Conservation (phyloP, 345 rosid species). For the Reutealis trisperma region DNA sequence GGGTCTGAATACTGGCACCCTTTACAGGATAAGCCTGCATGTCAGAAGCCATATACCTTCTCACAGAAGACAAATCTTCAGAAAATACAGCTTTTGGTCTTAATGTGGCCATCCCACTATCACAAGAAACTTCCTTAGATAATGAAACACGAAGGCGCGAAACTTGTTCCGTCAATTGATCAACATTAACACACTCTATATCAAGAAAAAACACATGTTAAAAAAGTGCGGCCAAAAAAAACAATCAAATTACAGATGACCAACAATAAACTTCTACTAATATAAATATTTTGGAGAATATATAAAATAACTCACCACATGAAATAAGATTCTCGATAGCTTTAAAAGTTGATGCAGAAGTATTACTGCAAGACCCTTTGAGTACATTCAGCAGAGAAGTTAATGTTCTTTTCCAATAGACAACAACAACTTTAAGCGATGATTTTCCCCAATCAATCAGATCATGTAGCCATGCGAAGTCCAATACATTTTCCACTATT, state of each 20-base stretch:
- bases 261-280: conserved; percentile 13
- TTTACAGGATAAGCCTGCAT: conserved; percentile 33
- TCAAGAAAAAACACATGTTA: conserved; percentile 25
- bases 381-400: conserved; percentile 55
- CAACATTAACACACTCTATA: conserved; percentile 61
- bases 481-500: conserved; percentile 36
- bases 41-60: conserved; percentile 29
- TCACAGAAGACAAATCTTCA: conserved; percentile 25
- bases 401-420: conserved; percentile 83
- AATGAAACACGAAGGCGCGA: conserved; percentile 60
- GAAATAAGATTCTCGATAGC: conserved; percentile 62
- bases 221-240: neutral
- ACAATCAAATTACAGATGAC: neutral
- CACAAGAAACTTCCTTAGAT: conserved; percentile 39
- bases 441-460: conserved; percentile 94
- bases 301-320: conserved; percentile 54
- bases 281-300: conserved; percentile 9
- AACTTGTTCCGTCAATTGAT: conserved; percentile 60
- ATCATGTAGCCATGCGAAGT: conserved; percentile 83
- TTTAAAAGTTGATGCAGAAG: conserved; percentile 37
- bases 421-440: conserved; percentile 72
- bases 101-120: conserved; percentile 23
- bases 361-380: conserved; percentile 43
- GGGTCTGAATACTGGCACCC: conserved; percentile 38
- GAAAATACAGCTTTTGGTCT: conserved; percentile 26